Evolutionary conservation across 1,284 basidiomycete species (phyloP).

Genomic region (Paramarasmius palmivorus): DNA sequence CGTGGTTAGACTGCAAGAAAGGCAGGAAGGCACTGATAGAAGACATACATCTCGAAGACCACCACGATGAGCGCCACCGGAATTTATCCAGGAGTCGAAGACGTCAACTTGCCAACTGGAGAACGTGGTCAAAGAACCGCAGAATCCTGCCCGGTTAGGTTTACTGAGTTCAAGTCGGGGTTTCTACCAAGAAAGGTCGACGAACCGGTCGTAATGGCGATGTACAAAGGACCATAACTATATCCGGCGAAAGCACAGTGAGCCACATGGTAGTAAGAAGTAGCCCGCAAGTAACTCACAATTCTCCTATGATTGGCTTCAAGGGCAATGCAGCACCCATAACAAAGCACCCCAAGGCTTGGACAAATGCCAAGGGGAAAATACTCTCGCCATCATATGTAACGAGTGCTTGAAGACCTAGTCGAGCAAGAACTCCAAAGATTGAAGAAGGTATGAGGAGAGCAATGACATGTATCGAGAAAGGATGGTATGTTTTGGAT

Average conservation of each 20-base stretch:
- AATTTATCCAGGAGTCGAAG: slow-evolving; percentile 86
- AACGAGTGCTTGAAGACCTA: slow-evolving; percentile 73
- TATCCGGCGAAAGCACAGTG: not conserved
- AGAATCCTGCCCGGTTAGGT: slow-evolving; percentile 65
- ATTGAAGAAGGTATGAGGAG: slow-evolving; percentile 78
- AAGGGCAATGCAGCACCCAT: slow-evolving; percentile 82
- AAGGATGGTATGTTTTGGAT: slow-evolving; percentile 35
- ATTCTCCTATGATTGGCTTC: slow-evolving; percentile 70
- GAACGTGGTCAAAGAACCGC: slow-evolving; percentile 96
- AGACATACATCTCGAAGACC: slow-evolving; percentile 78
- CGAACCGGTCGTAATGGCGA: slow-evolving; percentile 84
- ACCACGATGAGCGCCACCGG: slow-evolving; percentile 52
- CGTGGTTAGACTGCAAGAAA: slow-evolving; percentile 10
- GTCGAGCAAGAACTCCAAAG: slow-evolving; percentile 75
- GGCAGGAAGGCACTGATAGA: slow-evolving; percentile 9
- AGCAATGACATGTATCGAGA: slow-evolving; percentile 65
- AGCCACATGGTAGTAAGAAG: not conserved
- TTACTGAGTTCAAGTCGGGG: not conserved
- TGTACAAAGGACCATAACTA: slow-evolving; percentile 88
- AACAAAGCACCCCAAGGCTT: slow-evolving; percentile 87
- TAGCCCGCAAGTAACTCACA: slow-evolving; percentile 51
- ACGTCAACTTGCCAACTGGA: slow-evolving; percentile 92
- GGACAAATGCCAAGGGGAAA: slow-evolving; percentile 85
- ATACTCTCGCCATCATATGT: slow-evolving; percentile 77
- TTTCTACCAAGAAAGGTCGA: not conserved